phyloP scores from a whole-genome alignment of 1,284 basidiomycete species.

The Phlebopus sp. region DNA sequence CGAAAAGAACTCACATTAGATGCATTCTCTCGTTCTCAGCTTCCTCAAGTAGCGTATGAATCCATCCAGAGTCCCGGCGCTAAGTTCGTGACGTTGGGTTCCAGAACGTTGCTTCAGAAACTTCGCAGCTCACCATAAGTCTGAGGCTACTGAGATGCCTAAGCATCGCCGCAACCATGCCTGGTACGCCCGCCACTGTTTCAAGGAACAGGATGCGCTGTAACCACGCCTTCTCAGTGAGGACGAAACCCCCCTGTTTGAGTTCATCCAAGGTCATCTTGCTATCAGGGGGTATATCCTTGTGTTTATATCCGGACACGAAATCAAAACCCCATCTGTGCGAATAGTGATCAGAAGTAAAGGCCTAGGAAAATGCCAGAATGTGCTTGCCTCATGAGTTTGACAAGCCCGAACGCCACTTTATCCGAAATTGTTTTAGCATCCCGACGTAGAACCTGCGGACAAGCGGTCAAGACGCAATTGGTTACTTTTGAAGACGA shows the following conservation, averaged over 20 bases:
- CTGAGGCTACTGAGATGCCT: slow-evolving; percentile 82
- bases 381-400: slow-evolving; percentile 44
- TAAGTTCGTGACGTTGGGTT: slow-evolving; percentile 28
- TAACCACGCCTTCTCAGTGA: slow-evolving; percentile 78
- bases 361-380: neutral
- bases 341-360: slow-evolving; percentile 8
- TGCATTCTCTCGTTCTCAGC: slow-evolving; percentile 97
- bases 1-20: slow-evolving; percentile 57
- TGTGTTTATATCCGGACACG: slow-evolving; percentile 79
- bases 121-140: slow-evolving; percentile 59
- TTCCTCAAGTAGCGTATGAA: slow-evolving; percentile 83
- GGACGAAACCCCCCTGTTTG: slow-evolving; percentile 66
- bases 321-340: slow-evolving; percentile 69
- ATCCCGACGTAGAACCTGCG: slow-evolving; percentile 68
- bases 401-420: slow-evolving; percentile 65
- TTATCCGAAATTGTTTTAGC: slow-evolving; percentile 71
- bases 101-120: slow-evolving; percentile 4
- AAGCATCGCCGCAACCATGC: slow-evolving; percentile 89
- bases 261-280: slow-evolving; percentile 70
- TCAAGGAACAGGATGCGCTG: slow-evolving; percentile 87
- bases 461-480: neutral
- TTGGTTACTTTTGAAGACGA: neutral
- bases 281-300: slow-evolving; percentile 55
- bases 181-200: slow-evolving; percentile 89
- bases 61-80: slow-evolving; percentile 89